Percentiles rank a stretch among this genome's conserved stretches.
Conservation (phyloP, 495 filamentous ascomycete species). For the Penicillium coffeae region DNA sequence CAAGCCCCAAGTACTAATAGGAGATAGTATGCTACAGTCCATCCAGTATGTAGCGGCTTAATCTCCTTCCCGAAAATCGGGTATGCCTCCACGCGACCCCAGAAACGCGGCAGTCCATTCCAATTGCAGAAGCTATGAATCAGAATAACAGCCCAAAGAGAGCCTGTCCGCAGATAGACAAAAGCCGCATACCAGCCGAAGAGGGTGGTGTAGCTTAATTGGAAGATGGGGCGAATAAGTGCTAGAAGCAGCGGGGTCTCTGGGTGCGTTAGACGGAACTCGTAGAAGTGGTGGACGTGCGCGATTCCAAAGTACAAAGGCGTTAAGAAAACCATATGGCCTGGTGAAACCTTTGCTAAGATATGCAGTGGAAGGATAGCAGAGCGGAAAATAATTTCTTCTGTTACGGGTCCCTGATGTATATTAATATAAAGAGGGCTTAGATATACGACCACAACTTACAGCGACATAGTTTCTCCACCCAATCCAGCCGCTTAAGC, state of each 20-base stretch:
- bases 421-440: constrained; percentile 4
- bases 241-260: constrained; percentile 55
- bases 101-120: constrained; percentile 82
- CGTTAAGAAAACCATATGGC: constrained; percentile 66
- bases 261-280: constrained; percentile 81
- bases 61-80: constrained; percentile 14
- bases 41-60: constrained; percentile 43
- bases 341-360: constrained; percentile 57
- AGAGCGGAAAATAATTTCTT: constrained; percentile 91
- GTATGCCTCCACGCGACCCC: constrained; percentile 65
- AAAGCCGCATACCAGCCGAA: constrained; percentile 94
- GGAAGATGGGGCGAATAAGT: constrained; percentile 68
- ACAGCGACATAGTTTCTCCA: constrained; percentile 65
- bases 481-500: constrained; percentile 56
- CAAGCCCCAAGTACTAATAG: constrained; percentile 68
- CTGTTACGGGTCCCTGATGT: constrained; percentile 75
- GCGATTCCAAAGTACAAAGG: constrained; percentile 93
- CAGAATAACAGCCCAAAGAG: constrained; percentile 63
- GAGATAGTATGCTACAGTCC: constrained; percentile 76
- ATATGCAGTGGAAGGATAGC: constrained; percentile 78
- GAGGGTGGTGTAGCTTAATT: constrained; percentile 87
- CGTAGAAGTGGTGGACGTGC: constrained; percentile 94
- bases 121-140: constrained; percentile 91
- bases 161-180: constrained; percentile 83
- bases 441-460: constrained; percentile 4